phyloP scores from a whole-genome alignment of 2,329 filamentous ascomycete species.

The Beauveria brongniartii region DNA sequence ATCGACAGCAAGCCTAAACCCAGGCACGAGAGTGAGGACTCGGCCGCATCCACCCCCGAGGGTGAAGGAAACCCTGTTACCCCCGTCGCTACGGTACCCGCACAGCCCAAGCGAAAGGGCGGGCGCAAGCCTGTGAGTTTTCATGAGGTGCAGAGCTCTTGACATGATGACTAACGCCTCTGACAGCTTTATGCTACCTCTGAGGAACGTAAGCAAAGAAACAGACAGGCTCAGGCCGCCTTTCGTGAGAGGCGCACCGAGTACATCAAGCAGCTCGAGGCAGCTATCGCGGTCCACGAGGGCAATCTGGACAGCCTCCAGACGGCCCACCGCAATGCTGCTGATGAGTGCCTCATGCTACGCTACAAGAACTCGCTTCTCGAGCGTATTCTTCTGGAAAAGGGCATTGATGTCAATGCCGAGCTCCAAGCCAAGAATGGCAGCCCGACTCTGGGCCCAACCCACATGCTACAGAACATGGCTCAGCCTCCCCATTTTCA shows the following conservation, averaged over 20 bases:
- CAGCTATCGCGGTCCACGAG: constrained; percentile 95
- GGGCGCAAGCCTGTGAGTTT: constrained; percentile 88
- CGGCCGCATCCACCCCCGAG: constrained; percentile 52
- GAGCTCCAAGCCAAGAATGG: constrained; percentile 89
- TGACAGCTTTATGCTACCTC: constrained; percentile 93
- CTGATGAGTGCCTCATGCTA: constrained; percentile 96
- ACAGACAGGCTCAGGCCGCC: constrained; percentile 92
- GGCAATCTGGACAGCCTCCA: constrained; percentile 87
- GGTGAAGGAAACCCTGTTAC: constrained; percentile 36
- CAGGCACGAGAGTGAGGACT: constrained; percentile 54
- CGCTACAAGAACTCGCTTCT: constrained; percentile 97
- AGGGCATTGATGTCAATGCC: constrained; percentile 95
- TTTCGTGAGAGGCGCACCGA: constrained; percentile 95
- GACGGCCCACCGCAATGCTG: constrained; percentile 86
- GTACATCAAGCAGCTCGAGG: constrained; percentile 98
- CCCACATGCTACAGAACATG: constrained; percentile 57
- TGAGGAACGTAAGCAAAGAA: constrained; percentile 95
- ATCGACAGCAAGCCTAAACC: constrained; percentile 49
- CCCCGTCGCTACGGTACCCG: constrained; percentile 35
- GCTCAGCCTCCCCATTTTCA: constrained; percentile 71
- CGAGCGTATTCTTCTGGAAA: constrained; percentile 91
- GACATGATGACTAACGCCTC: constrained; percentile 49
- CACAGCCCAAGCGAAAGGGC: constrained; percentile 88
- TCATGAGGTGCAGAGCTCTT: constrained; percentile 11
- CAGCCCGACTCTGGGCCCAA: constrained; percentile 70